Percentiles rank a stretch among this genome's conserved stretches.
Evolutionary conservation across 2,329 filamentous ascomycete species (phyloP).

Genomic region (Clarireedia paspali): DNA sequence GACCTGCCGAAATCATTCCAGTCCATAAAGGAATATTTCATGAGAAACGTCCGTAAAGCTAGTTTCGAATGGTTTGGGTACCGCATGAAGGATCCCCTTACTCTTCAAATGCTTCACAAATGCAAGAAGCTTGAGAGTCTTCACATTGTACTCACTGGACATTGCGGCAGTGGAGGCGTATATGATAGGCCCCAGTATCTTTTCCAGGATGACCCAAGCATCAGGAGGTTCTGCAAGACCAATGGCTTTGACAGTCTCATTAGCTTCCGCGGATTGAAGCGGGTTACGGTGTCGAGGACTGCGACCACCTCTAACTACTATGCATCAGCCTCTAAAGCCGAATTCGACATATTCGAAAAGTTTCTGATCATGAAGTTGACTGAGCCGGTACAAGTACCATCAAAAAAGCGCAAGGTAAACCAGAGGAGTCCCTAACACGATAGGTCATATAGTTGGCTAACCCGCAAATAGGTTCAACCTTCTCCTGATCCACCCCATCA

Average conservation of each 20-base stretch:
- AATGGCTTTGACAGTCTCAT: constrained; percentile 14
- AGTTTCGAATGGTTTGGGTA: constrained; percentile 12
- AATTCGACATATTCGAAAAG: neutral
- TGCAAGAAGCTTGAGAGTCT: constrained; percentile 10
- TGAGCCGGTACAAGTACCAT: neutral
- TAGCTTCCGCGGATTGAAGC: constrained; percentile 12
- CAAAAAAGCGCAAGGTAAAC: neutral
- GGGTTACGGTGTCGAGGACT: constrained; percentile 11
- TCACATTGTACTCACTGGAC: constrained; percentile 4
- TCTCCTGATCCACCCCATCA: neutral
- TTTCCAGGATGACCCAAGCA: constrained; percentile 3
- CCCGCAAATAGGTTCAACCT: neutral
- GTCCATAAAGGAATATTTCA: neutral
- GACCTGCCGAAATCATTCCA: neutral
- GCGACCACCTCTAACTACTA: too few relatives aligned
- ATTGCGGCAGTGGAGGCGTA: neutral
- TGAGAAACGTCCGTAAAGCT: constrained; percentile 8
- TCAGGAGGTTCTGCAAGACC: constrained; percentile 13
- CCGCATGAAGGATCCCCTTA: constrained; percentile 1
- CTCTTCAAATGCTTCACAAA: neutral
- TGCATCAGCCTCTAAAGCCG: neutral
- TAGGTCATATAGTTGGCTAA: neutral
- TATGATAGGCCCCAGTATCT: neutral
- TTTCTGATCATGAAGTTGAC: constrained; percentile 4
- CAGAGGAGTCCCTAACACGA: neutral